Base-by-base conservation (phyloP, 1,284 basidiomycete genomes). In the Ustilago bromivora region DNA sequence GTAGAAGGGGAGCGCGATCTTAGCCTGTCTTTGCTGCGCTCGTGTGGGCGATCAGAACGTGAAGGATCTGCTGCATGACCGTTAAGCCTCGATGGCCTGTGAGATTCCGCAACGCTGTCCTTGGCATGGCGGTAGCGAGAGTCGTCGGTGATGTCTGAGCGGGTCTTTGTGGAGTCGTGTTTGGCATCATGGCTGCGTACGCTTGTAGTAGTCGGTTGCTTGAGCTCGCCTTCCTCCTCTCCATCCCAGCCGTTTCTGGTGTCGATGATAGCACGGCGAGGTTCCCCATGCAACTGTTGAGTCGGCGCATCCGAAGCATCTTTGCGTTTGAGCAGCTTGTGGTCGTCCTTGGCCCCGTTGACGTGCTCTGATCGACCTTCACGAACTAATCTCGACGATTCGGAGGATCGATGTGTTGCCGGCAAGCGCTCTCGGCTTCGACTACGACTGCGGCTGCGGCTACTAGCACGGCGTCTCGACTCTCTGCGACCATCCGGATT, bases 371-470 rank as follows among this genome's bases (percentile, higher is more conserved):
- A n/a, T 23, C 41, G 55, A 12, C 47, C 58, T 7, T 58, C 51
- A 13, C 55, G 55, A 31, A 12, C 40, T 19, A 28, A 38, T 1
- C 51, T 38, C 3, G 52, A 40, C 28, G 47, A 28, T 23, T 61
- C 43, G 0, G 36, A 32, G 36, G 12, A n/a, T 36, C 32, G 19
- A 36, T 53, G 51, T 28, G 36, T 9, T 19, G 5, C 38, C 17
- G 40, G 51, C 11, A 28, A 36, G 9, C 71, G 63, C 5, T 66
- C 71, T 47, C 62, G 58, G 38, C 58, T 66, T 3, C 57, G 57
- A 19, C 57, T 51, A 46, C 60, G 52, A 35, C 58, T 61, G 11
- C 46, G 56, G 23, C 62, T 58, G 54, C 64, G 63, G 23, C 52
- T 41, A 19, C 52, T 59, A 19, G 13, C 40, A 32, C 34, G 13